Conservation (phyloP, 495 filamentous ascomycete genomes). For the Aspergillus haitiensis region DNA sequence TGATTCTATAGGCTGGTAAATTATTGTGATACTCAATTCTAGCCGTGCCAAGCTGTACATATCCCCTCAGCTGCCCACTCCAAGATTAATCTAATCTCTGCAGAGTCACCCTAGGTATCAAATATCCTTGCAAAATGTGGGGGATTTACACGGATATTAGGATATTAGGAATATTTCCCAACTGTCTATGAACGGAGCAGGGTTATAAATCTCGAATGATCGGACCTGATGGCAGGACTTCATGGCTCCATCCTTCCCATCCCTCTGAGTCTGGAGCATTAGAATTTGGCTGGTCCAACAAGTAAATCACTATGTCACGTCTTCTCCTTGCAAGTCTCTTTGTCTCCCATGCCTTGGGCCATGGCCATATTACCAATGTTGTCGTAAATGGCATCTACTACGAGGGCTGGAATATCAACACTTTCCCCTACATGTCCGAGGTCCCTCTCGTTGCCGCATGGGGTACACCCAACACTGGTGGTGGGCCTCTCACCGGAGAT, state of each 20-base stretch:
- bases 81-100: constrained; percentile 4
- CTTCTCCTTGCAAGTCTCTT: constrained; percentile 1
- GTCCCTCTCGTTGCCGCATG: constrained; percentile 48
- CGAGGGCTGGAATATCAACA: constrained; percentile 29
- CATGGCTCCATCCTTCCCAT: background rate
- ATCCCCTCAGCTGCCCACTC: background rate
- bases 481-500: constrained; percentile 52
- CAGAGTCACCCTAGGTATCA: background rate
- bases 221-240: background rate
- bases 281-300: background rate
- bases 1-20: background rate
- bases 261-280: background rate
- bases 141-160: constrained; percentile 5
- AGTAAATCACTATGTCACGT: background rate
- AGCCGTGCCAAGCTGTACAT: constrained; percentile 6
- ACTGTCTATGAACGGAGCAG: background rate
- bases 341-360: constrained; percentile 45
- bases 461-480: constrained; percentile 50
- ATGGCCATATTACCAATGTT: constrained; percentile 54
- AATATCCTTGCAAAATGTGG: constrained; percentile 12
- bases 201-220: background rate
- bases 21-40: constrained; percentile 3
- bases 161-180: constrained; percentile 2
- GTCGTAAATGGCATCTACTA: constrained; percentile 51
- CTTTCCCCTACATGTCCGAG: constrained; percentile 27